Evolutionary conservation across 225 moss, liverwort and hornwort species (phyloP), one percentile per base, ranked within the genome.

Genomic region (Polytrichum formosum): DNA sequence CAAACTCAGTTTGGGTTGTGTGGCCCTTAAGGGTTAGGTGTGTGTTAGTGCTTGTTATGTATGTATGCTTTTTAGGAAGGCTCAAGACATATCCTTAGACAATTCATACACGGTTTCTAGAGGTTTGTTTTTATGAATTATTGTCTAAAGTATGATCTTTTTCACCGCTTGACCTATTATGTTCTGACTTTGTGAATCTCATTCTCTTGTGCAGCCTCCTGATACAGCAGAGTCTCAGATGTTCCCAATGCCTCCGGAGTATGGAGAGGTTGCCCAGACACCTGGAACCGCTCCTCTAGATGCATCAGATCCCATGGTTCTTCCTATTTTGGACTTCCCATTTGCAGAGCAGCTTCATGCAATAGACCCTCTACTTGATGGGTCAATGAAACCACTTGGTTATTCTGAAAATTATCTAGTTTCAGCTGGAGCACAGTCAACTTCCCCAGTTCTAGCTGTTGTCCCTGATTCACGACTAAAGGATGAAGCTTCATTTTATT

Each of bases 191-290:
- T 46, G 46, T 46, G 46, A 46, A 46, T 46, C 46, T 46, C 46
- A 46, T 13, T 10, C 13, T 3, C 53, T 77, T 56, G 76, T 76
- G 61, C 92, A 98, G 98, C 98, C 98, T 37, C 98, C 98, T 61
- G 98, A 91, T 65, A 98, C 98, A 61, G 98, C 98, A 33, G 98
- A 98, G 72, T 98, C 98, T 55, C 94, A 98, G 82, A 93, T 93
- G 69, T 94, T 98, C 67, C 81, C 87, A 25, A 73, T 90, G 72
- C 79, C 82, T 64, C 46, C 46, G 16, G 98, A 94, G 72, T 88
- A 87, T 63, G 91, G 88, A 60, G 96, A 97, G 73, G 97, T 90
- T 25, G 85, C 87, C 26, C 91, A 92, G 74, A 94, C 98, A 63
- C 94, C 98, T 76, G 98, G 94, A 63, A 87, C 94, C 54, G 88